Evolutionary conservation across 495 filamentous ascomycete species (phyloP).

Genomic region (Trichoderma parareesei): DNA sequence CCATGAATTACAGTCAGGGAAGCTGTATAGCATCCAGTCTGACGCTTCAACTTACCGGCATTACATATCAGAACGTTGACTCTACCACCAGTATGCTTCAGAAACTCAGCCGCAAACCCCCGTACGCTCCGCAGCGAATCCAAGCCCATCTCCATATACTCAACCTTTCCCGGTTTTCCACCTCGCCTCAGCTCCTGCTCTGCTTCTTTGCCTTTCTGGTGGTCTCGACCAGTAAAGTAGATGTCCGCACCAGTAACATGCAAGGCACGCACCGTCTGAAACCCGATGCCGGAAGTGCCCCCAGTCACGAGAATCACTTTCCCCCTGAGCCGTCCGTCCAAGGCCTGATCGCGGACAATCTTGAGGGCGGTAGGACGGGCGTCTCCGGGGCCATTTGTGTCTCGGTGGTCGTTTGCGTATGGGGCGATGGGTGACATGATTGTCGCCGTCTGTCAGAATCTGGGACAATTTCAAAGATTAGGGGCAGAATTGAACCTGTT

Average conservation of each 20-base stretch:
- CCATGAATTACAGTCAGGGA: not conserved
- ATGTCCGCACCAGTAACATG: constrained; percentile 40
- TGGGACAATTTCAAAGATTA: too few species aligned
- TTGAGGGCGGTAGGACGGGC: constrained; percentile 46
- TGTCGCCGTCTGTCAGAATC: not conserved
- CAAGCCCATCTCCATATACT: constrained; percentile 31
- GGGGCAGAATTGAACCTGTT: not conserved
- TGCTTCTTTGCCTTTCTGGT: constrained; percentile 25
- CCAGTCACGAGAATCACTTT: constrained; percentile 49
- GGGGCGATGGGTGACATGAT: not conserved
- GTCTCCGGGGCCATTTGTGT: constrained; percentile 43
- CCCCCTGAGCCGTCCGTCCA: constrained; percentile 31
- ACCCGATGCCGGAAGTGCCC: constrained; percentile 44
- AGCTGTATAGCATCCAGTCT: not conserved
- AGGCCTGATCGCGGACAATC: constrained; percentile 42
- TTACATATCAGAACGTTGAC: constrained; percentile 25
- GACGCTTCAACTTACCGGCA: constrained; percentile 11
- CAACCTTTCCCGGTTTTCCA: constrained; percentile 35
- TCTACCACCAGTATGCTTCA: constrained; percentile 15
- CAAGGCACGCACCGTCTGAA: constrained; percentile 42
- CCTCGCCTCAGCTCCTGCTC: constrained; percentile 43
- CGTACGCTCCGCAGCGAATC: constrained; percentile 22
- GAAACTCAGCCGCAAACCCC: constrained; percentile 19
- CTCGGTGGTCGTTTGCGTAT: constrained; percentile 35
- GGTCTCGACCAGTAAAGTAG: constrained; percentile 34